Percentiles rank a stretch among this genome's conserved stretches.
Conservation (phyloP, 176 grass and related monocot species). For the Oryza punctata region DNA sequence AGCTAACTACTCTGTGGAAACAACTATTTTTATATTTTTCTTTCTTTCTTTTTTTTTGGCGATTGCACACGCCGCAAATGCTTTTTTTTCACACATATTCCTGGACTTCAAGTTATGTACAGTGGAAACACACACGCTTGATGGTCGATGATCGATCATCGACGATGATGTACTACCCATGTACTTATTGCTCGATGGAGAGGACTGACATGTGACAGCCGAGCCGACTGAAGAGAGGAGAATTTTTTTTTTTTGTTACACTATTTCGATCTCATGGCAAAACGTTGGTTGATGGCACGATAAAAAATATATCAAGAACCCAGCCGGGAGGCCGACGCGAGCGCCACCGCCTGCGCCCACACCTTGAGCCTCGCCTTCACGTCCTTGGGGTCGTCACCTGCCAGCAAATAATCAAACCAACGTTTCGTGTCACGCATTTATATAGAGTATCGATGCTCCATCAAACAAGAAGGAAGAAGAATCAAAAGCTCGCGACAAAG, state of each 20-base stretch:
- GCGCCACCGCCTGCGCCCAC: slow-evolving; percentile 58
- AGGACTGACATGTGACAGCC: neutral
- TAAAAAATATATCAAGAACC: neutral
- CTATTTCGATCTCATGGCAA: neutral
- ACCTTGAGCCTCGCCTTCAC: slow-evolving; percentile 70
- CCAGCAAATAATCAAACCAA: neutral
- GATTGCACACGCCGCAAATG: neutral
- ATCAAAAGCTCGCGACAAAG: neutral
- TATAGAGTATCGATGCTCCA: no score
- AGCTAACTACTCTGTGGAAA: neutral
- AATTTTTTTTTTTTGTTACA: neutral
- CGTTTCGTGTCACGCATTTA: no score
- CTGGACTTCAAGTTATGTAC: slow-evolving; percentile 19
- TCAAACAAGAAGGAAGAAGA: neutral
- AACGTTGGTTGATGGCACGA: neutral
- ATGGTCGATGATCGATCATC: neutral
- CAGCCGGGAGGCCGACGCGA: slow-evolving; percentile 39
- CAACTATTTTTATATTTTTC: no score
- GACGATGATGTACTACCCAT: neutral
- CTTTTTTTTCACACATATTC: neutral
- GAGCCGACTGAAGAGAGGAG: neutral
- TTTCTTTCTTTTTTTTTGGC: neutral
- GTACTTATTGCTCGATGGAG: neutral
- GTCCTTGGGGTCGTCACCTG: slow-evolving; percentile 58
- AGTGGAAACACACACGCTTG: neutral